phyloP scores from a whole-genome alignment of 495 filamentous ascomycete genomes.

The Penicillium chermesinum region DNA sequence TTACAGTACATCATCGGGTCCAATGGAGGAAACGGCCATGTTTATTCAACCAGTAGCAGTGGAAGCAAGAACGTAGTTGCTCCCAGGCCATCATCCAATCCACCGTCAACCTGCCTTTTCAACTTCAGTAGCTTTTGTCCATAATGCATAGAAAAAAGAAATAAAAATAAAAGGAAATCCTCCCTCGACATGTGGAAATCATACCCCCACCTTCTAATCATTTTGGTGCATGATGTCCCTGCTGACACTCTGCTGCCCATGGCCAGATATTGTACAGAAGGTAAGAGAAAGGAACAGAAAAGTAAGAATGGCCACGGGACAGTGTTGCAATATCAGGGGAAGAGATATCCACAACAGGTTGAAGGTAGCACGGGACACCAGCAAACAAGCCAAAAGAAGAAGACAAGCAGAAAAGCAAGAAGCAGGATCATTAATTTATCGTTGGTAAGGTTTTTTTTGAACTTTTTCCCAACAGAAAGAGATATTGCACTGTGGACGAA shows the following conservation, averaged over 20 bases:
- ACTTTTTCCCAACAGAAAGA: conserved; percentile 28
- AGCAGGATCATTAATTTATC: conserved; percentile 25
- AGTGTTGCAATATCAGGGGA: conserved; percentile 3
- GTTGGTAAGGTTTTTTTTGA: conserved; percentile 21
- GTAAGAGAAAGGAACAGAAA: conserved; percentile 12
- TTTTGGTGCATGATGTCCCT: conserved; percentile 22
- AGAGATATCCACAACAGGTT: conserved; percentile 1
- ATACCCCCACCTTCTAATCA: conserved; percentile 25
- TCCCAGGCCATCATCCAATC: conserved; percentile 1
- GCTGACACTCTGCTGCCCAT: conserved; percentile 12
- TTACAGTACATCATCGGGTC: conserved; percentile 14
- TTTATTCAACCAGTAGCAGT: conserved; percentile 2
- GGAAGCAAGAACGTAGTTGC: conserved; percentile 3
- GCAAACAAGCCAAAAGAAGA: conserved; percentile 17
- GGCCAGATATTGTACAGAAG: conserved; percentile 23
- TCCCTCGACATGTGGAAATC: conserved; percentile 5
- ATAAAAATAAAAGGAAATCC: too few species aligned
- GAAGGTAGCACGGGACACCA: conserved; percentile 10
- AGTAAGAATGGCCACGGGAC: conserved; percentile 13
- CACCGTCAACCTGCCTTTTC: conserved; percentile 8
- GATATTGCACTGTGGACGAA: conserved; percentile 16
- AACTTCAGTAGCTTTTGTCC: conserved; percentile 13
- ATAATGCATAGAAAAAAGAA: conserved; percentile 14
- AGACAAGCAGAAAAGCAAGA: conserved; percentile 11
- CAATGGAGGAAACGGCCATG: conserved; percentile 20